These are phyloP conservation scores for Golubevia pallescens DNA, from an alignment of 1,284 basidiomycete species.

Conservation along the genomic window DNA sequence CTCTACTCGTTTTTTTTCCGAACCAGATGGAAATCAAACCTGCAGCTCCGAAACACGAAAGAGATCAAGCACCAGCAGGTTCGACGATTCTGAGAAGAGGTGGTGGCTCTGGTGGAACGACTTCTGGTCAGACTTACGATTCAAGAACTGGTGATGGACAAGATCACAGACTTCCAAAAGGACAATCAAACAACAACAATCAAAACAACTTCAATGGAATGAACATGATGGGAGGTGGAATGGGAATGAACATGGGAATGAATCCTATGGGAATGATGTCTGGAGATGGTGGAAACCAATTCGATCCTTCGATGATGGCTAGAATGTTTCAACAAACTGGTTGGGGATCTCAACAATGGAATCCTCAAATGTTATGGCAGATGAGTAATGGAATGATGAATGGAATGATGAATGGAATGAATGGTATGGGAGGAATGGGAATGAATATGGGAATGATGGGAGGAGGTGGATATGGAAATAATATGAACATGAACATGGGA, in stretches of 20 bases:
- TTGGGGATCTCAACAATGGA: constrained; percentile 55
- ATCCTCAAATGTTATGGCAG: constrained; percentile 58
- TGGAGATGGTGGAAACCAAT: constrained; percentile 18
- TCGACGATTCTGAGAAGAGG: not conserved
- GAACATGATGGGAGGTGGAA: constrained; percentile 7
- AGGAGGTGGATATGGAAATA: no score
- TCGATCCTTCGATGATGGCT: constrained; percentile 56
- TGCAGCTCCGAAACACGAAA: constrained; percentile 23
- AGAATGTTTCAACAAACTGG: constrained; percentile 60
- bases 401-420: no score
- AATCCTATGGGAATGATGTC: constrained; percentile 7
- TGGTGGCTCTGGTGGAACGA: constrained; percentile 2
- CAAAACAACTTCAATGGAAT: not conserved
- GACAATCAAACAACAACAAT: not conserved
- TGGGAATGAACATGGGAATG: constrained; percentile 18
- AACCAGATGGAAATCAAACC: constrained; percentile 52
- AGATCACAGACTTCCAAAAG: not conserved
- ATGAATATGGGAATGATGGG: no score
- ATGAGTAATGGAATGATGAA: no score
- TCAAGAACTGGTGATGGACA: not conserved
- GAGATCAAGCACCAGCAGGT: not conserved
- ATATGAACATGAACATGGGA: no score
- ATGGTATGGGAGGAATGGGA: no score
- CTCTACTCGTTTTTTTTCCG: constrained; percentile 2
- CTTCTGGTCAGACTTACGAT: constrained; percentile 7